Base-by-base conservation (phyloP, 2,329 filamentous ascomycete species). In the Pezicula rhizophila region DNA sequence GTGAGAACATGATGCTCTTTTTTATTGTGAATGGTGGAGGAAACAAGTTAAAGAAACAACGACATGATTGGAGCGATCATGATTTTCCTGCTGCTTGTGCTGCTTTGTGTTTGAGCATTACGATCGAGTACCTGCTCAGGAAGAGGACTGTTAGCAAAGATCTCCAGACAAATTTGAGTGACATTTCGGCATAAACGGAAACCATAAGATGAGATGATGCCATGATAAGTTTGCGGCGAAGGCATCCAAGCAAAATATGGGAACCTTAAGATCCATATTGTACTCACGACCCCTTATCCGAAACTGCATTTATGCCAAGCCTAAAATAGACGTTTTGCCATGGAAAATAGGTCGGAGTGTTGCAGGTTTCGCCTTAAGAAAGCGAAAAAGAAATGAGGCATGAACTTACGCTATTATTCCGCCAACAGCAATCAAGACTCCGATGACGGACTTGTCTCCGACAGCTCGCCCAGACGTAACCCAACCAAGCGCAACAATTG, bases 401-500 rank as follows among this genome's bases (percentile, higher is more conserved):
- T 40, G 38, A 47, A 70, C 76, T 66, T 68, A 82, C 76, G 69
- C 66, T 44, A 81, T 70, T 45, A 82, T 81, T 39, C 78, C 79
- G 23, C 70, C 72, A 44, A 83, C 67, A 5, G 79, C 79, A 51
- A 80, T 62, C 5, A 79, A 62, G 31, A 82, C 75, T 20, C 79
- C 79, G 39, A 78, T 53, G 18, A 80, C 63, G 5, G 75, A 75
- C 62, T 72, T 78, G 58, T 81, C 78, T 12, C 73, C 73, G 25
- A 79, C 72, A 8, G 73, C 71, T n/a, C 78, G 68, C 8, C 78
- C 76, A 10, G 75, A 79, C 1, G 68, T 71, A 48, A 71, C 68
- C 81, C 81, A 85, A 26, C 81, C 80, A 4, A 85, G 65, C 15
- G 75, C 74, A n/a, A 84, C 79, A 54, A 85, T 84, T 5, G 76